These are phyloP conservation scores for Lyophyllum atratum DNA, from an alignment of 768 basidiomycete genomes.

Conservation along the genomic window DNA sequence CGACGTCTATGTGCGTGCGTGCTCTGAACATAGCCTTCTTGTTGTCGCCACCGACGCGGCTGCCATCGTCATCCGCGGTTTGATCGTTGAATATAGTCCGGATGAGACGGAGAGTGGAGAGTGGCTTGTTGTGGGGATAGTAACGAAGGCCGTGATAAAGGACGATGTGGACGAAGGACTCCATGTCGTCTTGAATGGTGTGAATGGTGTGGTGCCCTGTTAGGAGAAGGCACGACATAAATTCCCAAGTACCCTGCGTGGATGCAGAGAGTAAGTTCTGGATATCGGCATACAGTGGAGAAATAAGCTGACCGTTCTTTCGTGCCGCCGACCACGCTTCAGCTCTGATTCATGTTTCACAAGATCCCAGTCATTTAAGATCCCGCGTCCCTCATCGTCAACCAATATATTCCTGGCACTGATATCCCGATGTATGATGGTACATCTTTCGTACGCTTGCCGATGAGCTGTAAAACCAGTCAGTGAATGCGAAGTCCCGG, in stretches of 20 bases:
- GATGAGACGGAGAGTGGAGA: background rate
- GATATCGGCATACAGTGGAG: background rate
- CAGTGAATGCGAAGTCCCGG: background rate
- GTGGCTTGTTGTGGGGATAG: background rate
- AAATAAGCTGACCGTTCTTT: conserved; percentile 6
- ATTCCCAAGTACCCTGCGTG: conserved; percentile 17
- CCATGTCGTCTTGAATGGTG: conserved; percentile 13
- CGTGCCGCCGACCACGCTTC: background rate
- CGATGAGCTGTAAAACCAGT: background rate
- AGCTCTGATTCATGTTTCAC: background rate
- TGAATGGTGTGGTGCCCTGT: background rate
- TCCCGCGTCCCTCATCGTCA: background rate
- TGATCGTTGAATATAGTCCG: background rate
- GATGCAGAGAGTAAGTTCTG: background rate
- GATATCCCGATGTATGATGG: conserved; percentile 12
- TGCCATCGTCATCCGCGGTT: background rate
- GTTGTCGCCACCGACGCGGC: background rate
- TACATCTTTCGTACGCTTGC: conserved; percentile 6
- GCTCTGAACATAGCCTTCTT: background rate
- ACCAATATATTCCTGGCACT: conserved; percentile 12
- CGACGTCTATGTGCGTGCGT: background rate
- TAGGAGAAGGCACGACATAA: conserved; percentile 12
- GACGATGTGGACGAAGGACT: conserved; percentile 12
- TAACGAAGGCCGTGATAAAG: conserved; percentile 11
- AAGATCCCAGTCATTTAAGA: conserved; percentile 18